Evolutionary conservation across 352 stramenopile species (phyloP).

Genomic region (Aphanomyces stellatus): DNA sequence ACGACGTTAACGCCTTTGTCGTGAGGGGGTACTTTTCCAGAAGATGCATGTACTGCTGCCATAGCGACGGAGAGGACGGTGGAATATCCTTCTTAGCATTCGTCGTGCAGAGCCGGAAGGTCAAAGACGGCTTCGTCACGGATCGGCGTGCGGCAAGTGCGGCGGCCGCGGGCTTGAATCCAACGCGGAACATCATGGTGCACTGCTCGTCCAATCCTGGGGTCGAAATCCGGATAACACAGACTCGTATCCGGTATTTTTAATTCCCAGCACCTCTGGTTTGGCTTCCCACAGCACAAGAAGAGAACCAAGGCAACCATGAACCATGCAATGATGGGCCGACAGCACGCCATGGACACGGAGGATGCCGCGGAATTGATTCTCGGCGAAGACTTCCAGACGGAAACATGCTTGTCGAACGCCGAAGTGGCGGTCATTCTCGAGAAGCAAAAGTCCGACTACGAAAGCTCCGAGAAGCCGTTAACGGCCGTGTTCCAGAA

Average conservation of each 20-base stretch:
- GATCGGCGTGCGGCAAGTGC: background rate
- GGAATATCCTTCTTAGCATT: background rate
- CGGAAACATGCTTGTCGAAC: slow-evolving; percentile 85
- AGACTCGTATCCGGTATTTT: too few species aligned
- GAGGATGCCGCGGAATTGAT: slow-evolving; percentile 86
- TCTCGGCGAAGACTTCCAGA: slow-evolving; percentile 81
- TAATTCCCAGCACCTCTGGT: too few species aligned
- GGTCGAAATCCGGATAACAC: too few species aligned
- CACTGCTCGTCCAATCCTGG: too few species aligned
- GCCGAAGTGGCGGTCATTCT: slow-evolving; percentile 85
- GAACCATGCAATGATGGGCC: slow-evolving; percentile 14
- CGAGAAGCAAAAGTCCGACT: slow-evolving; percentile 86
- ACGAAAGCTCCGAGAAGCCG: slow-evolving; percentile 87
- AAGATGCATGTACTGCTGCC: slow-evolving; percentile 43
- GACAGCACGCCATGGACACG: slow-evolving; percentile 79
- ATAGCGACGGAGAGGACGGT: slow-evolving; percentile 16
- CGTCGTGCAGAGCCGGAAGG: background rate
- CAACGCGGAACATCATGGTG: too few species aligned
- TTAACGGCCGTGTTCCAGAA: slow-evolving; percentile 87
- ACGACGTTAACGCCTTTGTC: slow-evolving; percentile 61
- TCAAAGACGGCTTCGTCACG: background rate
- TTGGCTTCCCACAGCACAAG: too few species aligned
- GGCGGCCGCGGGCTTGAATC: too few species aligned
- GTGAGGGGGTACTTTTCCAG: slow-evolving; percentile 45
- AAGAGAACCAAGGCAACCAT: background rate